phyloP scores from a whole-genome alignment of 139 green algal species.

The Chlorella sp. region DNA sequence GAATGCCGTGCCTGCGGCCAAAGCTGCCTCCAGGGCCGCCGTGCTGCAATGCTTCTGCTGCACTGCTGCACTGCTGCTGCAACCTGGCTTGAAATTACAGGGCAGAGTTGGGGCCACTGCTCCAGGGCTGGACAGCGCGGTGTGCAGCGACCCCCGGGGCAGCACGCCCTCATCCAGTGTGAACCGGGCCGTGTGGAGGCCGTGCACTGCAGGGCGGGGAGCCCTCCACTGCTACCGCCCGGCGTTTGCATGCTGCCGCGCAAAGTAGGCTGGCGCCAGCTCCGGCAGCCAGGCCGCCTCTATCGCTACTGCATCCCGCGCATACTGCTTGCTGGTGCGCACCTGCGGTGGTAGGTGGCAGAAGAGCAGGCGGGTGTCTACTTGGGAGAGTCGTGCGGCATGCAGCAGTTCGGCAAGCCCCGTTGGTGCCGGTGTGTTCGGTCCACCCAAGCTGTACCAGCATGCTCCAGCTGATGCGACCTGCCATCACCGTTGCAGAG shows the following conservation, averaged over 20 bases:
- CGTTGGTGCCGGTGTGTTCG: background rate
- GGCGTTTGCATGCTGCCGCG: conserved; percentile 22
- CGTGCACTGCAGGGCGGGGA: too few relatives aligned
- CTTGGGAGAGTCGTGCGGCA: background rate
- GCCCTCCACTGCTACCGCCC: background rate
- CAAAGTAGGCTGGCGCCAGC: conserved; percentile 77
- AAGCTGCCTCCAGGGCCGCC: too few relatives aligned
- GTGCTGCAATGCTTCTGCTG: too few relatives aligned
- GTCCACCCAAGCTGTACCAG: background rate
- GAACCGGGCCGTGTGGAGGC: too few relatives aligned
- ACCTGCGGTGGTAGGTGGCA: conserved; percentile 22
- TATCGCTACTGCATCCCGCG: conserved; percentile 61
- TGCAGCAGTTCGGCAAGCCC: background rate
- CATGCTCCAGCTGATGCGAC: background rate
- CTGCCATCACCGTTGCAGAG: too few relatives aligned
- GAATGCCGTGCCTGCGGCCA: too few relatives aligned
- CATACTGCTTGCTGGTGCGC: conserved; percentile 80
- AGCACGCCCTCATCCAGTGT: too few relatives aligned
- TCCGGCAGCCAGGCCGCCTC: conserved; percentile 83
- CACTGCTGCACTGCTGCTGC: too few relatives aligned
- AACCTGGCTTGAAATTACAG: too few relatives aligned
- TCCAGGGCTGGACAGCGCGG: too few relatives aligned
- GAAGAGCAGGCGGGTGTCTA: background rate
- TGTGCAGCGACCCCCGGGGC: too few relatives aligned
- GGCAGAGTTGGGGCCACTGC: too few relatives aligned